Evolutionary conservation across 768 basidiomycete genomes (phyloP).

Genomic region (Tulasnella sp.): DNA sequence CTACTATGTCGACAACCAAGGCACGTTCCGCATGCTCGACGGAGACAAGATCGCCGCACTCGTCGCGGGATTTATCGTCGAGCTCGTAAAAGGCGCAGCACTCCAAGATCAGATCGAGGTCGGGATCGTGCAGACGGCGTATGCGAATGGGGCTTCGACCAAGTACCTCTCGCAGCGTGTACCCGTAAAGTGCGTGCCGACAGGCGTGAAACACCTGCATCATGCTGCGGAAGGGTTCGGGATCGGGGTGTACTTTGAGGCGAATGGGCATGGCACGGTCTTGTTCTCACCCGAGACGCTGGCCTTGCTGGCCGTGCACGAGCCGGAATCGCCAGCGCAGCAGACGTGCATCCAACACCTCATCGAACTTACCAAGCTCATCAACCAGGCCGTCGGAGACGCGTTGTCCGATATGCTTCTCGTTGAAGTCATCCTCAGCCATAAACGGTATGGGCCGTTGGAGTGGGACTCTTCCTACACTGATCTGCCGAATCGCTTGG

Average conservation of each 20-base stretch:
- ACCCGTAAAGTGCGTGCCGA: conserved; percentile 88
- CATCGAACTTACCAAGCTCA: conserved; percentile 63
- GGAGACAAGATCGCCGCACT: conserved; percentile 97
- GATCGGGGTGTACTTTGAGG: conserved; percentile 98
- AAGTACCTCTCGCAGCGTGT: conserved; percentile 83
- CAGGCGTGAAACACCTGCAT: conserved; percentile 96
- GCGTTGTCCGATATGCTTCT: conserved; percentile 92
- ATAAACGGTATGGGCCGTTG: conserved; percentile 67
- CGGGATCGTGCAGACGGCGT: conserved; percentile 96
- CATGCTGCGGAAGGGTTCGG: conserved; percentile 91
- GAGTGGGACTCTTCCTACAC: conserved; percentile 92
- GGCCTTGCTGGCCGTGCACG: conserved; percentile 44
- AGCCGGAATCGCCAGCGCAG: conserved; percentile 75
- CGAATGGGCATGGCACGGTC: conserved; percentile 97
- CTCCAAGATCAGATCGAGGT: conserved; percentile 68
- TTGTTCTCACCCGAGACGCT: conserved; percentile 76
- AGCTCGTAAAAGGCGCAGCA: conserved; percentile 75
- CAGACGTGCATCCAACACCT: conserved; percentile 69
- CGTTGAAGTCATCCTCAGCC: conserved; percentile 83
- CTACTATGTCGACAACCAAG: conserved; percentile 72
- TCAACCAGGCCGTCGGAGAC: conserved; percentile 98
- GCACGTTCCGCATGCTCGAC: conserved; percentile 79
- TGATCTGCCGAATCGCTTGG: conserved; percentile 88
- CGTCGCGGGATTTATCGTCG: conserved; percentile 85
- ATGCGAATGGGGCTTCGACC: conserved; percentile 95